Conservation (phyloP, 768 basidiomycete species). For the Hortiboletus flavorubellus region DNA sequence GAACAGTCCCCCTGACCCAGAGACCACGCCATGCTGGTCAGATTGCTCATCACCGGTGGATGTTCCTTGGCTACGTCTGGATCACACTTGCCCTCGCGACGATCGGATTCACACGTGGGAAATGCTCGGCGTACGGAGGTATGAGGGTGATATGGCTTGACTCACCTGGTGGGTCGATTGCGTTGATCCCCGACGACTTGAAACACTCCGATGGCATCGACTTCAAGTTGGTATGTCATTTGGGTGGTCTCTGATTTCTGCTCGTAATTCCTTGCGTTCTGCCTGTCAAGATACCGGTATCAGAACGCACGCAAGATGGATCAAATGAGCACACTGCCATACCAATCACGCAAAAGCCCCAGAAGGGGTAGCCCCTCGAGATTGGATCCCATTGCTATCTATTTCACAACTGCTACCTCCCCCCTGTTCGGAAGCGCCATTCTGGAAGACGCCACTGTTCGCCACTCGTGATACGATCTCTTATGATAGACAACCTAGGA, state of each 20-base stretch:
- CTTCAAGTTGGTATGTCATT: conserved; percentile 11
- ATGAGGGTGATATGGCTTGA: conserved; percentile 29
- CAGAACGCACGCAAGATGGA: no score
- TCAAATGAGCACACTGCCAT: no score
- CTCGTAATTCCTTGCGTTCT: no score
- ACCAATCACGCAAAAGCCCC: no score
- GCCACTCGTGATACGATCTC: no score
- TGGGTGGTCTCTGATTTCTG: not conserved
- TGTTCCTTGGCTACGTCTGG: conserved; percentile 21
- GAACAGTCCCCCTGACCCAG: conserved; percentile 1
- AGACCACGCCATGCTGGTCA: conserved; percentile 1
- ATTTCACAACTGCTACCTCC: no score
- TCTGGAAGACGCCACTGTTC: no score
- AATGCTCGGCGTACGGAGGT: conserved; percentile 28
- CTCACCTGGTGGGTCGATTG: conserved; percentile 10
- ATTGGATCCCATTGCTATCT: no score
- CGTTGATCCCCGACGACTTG: conserved; percentile 12
- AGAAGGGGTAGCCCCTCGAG: no score
- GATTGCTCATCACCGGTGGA: not conserved
- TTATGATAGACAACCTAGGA: no score
- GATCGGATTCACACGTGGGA: conserved; percentile 17
- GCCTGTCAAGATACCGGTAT: no score
- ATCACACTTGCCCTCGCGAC: conserved; percentile 28
- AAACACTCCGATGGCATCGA: conserved; percentile 9
- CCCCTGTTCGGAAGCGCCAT: no score